Evolutionary conservation across 148 eudicot species (phyloP).

Genomic region (Chenopodium suecicum): DNA sequence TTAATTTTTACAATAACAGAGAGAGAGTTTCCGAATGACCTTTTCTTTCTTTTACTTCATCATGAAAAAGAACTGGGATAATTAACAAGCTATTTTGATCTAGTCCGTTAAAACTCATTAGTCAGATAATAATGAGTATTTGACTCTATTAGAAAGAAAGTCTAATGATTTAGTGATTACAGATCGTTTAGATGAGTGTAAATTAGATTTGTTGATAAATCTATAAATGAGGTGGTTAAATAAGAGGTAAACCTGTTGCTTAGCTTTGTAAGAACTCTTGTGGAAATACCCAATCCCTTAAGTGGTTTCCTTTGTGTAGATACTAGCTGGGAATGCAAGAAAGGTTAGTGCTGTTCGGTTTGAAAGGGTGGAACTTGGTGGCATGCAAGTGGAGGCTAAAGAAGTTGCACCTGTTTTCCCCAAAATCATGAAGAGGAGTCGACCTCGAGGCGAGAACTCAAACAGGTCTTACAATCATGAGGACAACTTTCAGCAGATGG

Average conservation of each 20-base stretch:
- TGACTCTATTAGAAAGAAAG: not conserved
- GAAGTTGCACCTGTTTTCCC: constrained; percentile 52
- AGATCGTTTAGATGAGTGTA: not conserved
- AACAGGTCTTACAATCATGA: constrained; percentile 37
- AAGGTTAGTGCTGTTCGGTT: constrained; percentile 70
- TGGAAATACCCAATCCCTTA: not conserved
- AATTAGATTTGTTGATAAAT: not conserved
- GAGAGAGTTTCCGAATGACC: not conserved
- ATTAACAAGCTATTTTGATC: not conserved
- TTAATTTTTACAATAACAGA: not conserved
- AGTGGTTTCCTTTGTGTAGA: constrained; percentile 42
- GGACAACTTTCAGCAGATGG: constrained; percentile 28
- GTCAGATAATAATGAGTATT: not conserved
- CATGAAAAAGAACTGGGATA: not conserved
- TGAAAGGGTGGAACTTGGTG: constrained; percentile 47
- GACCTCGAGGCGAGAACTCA: constrained; percentile 35
- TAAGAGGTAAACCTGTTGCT: not conserved
- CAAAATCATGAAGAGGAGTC: constrained; percentile 59
- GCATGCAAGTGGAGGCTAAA: constrained; percentile 38
- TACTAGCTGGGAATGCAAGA: constrained; percentile 75
- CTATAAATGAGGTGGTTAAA: not conserved
- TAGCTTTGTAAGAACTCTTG: constrained; percentile 6
- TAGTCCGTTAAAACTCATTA: not conserved
- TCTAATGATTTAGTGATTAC: not conserved
- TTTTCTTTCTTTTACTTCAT: not conserved